Evolutionary conservation across 805 yeast species (phyloP).

Genomic region (Alloascoidea hylecoeti): DNA sequence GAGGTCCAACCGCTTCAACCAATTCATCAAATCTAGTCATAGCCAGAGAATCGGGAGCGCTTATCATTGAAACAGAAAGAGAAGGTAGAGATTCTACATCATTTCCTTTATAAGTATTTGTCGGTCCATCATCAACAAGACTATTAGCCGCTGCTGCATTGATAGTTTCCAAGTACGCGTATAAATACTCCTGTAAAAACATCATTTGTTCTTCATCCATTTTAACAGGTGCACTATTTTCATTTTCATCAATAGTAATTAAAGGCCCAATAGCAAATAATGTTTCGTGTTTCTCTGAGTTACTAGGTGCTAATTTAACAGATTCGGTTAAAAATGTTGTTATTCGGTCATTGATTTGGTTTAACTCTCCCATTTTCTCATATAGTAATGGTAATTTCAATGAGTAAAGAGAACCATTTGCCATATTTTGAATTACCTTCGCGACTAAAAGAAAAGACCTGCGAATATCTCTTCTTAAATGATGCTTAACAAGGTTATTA

Average conservation of each 20-base stretch:
- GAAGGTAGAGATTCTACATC: background rate
- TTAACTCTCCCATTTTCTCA: background rate
- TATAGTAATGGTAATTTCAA: constrained; percentile 15
- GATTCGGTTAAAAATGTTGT: too few species aligned
- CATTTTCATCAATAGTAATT: background rate
- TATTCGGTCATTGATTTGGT: background rate
- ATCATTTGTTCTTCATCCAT: constrained; percentile 11
- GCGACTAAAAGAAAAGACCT: constrained; percentile 13
- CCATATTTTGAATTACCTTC: constrained; percentile 16
- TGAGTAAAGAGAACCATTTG: constrained; percentile 8
- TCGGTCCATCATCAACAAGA: background rate
- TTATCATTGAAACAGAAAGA: background rate
- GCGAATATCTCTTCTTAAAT: constrained; percentile 9
- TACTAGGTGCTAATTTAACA: background rate
- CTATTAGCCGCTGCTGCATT: constrained; percentile 4
- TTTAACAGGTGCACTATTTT: background rate
- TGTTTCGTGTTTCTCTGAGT: background rate
- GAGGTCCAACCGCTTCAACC: background rate
- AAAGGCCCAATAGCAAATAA: background rate
- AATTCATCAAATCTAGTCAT: background rate
- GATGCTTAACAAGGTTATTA: constrained; percentile 12
- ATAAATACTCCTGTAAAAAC: constrained; percentile 32
- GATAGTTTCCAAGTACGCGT: constrained; percentile 28
- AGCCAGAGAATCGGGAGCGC: background rate
- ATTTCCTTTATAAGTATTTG: too few species aligned